Evolutionary conservation across 2,329 filamentous ascomycete species (phyloP).

Genomic region (Ceratocystis smalleyi): DNA sequence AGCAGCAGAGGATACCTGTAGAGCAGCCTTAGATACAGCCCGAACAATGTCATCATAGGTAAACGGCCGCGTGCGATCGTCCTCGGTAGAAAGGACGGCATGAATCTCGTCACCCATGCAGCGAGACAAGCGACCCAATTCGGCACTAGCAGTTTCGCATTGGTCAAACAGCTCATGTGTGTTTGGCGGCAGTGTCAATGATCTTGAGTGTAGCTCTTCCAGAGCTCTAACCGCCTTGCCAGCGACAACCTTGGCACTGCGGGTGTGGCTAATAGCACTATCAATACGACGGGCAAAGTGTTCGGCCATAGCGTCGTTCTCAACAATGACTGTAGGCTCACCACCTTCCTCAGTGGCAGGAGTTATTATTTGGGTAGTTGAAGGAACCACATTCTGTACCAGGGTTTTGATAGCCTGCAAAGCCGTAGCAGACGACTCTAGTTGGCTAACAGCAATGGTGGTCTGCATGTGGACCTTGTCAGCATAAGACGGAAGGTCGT

Average conservation of each 20-base stretch:
- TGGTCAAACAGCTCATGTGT: conserved; percentile 54
- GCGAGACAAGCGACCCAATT: conserved; percentile 51
- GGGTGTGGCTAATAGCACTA: conserved; percentile 54
- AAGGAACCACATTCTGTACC: conserved; percentile 44
- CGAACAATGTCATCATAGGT: conserved; percentile 50
- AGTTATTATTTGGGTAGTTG: not conserved
- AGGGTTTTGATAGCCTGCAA: conserved; percentile 48
- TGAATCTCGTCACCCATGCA: conserved; percentile 53
- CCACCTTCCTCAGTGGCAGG: conserved; percentile 10
- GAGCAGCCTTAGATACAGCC: conserved; percentile 40
- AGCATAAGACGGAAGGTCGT: conserved; percentile 51
- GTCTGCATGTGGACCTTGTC: conserved; percentile 67
- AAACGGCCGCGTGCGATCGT: conserved; percentile 52
- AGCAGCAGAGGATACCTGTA: conserved; percentile 27
- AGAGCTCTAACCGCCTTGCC: conserved; percentile 63
- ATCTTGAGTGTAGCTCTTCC: conserved; percentile 61
- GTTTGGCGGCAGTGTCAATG: conserved; percentile 54
- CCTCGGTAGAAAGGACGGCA: conserved; percentile 47
- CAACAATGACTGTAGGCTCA: not conserved
- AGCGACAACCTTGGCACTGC: conserved; percentile 70
- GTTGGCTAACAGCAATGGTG: conserved; percentile 59
- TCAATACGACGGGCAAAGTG: conserved; percentile 59
- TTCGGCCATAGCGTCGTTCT: conserved; percentile 50
- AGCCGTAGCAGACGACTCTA: conserved; percentile 60
- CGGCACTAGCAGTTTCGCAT: conserved; percentile 47